Evolutionary conservation across 192 early-diverging fungal species (phyloP), one percentile per base, ranked within the genome.

Genomic region (Coemansia sp.): DNA sequence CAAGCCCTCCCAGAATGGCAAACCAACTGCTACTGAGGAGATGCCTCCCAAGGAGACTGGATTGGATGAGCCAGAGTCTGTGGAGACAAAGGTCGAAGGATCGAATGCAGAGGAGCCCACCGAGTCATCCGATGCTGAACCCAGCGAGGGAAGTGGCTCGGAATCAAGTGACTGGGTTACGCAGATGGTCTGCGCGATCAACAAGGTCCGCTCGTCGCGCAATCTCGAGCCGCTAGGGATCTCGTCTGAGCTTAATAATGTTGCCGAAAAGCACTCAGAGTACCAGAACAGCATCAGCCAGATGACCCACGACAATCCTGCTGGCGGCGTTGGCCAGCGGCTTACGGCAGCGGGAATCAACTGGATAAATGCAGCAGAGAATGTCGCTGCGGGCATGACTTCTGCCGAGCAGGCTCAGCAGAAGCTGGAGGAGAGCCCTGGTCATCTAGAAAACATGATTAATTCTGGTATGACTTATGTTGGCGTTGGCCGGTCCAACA

Each of bases 361-460:
- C 32, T 80, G 67, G 69, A 58, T 50, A 5, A 68, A 41, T 27
- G 72, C 69, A 5, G 82, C 74, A 14, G 84, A 85, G 67, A 85
- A 85, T 64, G 68, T 85, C 24, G 84, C 84, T 19, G 64, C 59
- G 59, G 79, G 79, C 31, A 68, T 68, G 64, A 32, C 58, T 47
- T 60, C 70, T 2, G 49, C 67, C 21, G 66, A 62, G 14, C 55
- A 66, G 34, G 84, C 75, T 12, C 74, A 82, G 74, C 12, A 76
- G 32, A 64, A 54, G 22, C 70, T 64, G 63, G 74, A 85, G 69
- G 60, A 77, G 49, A 83, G 82, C 66, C 49, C 80, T 10, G 70
- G 76, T 7, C 84, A 85, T 50, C 65, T 73, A 12, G 83, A 69
- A 26, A 85, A 85, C 68, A 83, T 85, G 59, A 26, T 82, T 21